These are phyloP conservation scores for Teunomyces kruisii DNA, from an alignment of 805 yeast genomes.

Conservation along the genomic window DNA sequence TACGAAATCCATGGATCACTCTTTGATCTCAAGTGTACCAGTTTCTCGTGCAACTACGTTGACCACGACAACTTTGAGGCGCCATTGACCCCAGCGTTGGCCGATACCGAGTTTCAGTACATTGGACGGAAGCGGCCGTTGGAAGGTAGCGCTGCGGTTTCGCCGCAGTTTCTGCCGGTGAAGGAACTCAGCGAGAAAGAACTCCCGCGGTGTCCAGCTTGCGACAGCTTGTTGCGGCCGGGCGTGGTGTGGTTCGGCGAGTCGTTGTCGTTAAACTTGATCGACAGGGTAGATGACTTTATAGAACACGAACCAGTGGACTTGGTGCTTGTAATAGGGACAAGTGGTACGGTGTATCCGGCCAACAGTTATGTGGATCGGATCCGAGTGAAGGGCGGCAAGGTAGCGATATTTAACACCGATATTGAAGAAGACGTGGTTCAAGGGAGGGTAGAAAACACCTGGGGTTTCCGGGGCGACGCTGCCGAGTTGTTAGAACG, in stretches of 20 bases:
- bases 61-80: conserved; percentile 52
- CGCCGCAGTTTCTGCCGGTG: conserved; percentile 50
- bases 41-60: conserved; percentile 65
- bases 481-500: conserved; percentile 69
- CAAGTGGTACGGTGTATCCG: conserved; percentile 86
- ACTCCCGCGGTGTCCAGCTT: conserved; percentile 76
- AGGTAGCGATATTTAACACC: conserved; percentile 80
- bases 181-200: conserved; percentile 48
- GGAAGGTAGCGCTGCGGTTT: conserved; percentile 13
- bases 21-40: conserved; percentile 72
- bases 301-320: conserved; percentile 59
- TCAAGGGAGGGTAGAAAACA: conserved; percentile 38
- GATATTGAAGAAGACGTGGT: conserved; percentile 52
- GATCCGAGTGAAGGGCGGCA: conserved; percentile 70
- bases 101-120: conserved; percentile 38
- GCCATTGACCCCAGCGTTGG: conserved; percentile 59
- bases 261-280: conserved; percentile 61
- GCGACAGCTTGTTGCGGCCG: conserved; percentile 71
- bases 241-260: conserved; percentile 98
- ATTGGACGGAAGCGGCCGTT: conserved; percentile 12
- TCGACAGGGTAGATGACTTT: conserved; percentile 71
- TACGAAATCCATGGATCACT: conserved; percentile 79
- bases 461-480: conserved; percentile 80
- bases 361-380: conserved; percentile 89
- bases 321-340: conserved; percentile 78